Percentiles rank a stretch among this genome's conserved stretches.
Conservation (phyloP, 148 eudicot species). For the Pouteria glomerata region DNA sequence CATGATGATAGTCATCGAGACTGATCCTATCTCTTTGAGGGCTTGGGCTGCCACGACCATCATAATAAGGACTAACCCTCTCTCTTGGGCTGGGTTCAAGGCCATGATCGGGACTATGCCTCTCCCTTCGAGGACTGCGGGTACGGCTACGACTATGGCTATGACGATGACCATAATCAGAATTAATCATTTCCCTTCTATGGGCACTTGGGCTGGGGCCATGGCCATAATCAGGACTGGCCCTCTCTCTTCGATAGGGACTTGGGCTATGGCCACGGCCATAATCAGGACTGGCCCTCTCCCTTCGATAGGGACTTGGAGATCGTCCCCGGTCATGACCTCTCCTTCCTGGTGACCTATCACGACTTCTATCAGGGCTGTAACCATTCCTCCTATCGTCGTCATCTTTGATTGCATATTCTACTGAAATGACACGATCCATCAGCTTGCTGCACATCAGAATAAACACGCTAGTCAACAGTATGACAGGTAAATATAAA, state of each 20-base stretch:
- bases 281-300: slow-evolving; percentile 61
- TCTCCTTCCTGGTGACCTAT: slow-evolving; percentile 64
- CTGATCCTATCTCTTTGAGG: slow-evolving; percentile 7
- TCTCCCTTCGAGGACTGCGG: slow-evolving; percentile 35
- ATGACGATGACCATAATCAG: slow-evolving; percentile 4
- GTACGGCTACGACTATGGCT: slow-evolving; percentile 17
- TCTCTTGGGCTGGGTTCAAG: slow-evolving; percentile 28
- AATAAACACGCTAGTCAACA: background rate
- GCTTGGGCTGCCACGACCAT: slow-evolving; percentile 24
- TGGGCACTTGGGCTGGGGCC: slow-evolving; percentile 20
- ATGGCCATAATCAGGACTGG: slow-evolving; percentile 44
- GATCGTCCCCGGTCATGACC: slow-evolving; percentile 20
- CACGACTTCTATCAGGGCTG: slow-evolving; percentile 64
- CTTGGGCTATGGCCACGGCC: slow-evolving; percentile 41
- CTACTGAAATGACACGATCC: slow-evolving; percentile 83
- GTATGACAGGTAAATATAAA: background rate
- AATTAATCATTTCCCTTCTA: slow-evolving; percentile 12
- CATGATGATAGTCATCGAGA: slow-evolving; percentile 6
- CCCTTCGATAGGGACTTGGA: slow-evolving; percentile 44
- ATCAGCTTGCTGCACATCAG: slow-evolving; percentile 58
- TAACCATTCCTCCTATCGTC: slow-evolving; percentile 55
- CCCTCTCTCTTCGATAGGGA: slow-evolving; percentile 41
- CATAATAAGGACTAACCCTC: slow-evolving; percentile 30
- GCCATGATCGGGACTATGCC: slow-evolving; percentile 21
- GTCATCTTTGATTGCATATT: slow-evolving; percentile 70